Conservation (phyloP, 176 grass and related monocot genomes). For the Oryza glumipatula region DNA sequence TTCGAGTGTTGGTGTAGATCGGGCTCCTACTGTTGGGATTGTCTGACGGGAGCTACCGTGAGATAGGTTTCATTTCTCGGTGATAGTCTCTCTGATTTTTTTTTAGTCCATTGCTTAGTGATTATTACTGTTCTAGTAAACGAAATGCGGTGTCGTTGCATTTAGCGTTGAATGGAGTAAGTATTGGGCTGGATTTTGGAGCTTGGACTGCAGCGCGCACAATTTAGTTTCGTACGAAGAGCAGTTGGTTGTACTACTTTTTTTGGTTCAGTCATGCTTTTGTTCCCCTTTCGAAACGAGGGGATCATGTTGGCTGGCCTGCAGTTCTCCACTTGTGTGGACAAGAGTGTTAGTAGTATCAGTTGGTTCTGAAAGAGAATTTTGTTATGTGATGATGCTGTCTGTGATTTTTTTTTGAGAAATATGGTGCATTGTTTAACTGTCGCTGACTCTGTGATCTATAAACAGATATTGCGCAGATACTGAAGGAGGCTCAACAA, state of each 20-base stretch:
- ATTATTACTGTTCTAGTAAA: no score
- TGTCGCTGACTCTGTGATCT: conserved; percentile 3
- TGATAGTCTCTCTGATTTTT: no score
- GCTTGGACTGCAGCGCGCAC: background rate
- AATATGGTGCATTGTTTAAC: conserved; percentile 16
- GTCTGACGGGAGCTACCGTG: background rate
- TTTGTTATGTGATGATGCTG: background rate
- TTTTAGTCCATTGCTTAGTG: no score
- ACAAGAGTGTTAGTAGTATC: background rate
- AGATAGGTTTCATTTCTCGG: no score
- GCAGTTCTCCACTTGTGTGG: conserved; percentile 9
- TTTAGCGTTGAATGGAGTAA: background rate
- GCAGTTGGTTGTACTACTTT: background rate
- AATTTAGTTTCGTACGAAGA: no score
- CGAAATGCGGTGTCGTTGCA: background rate
- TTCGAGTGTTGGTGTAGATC: background rate
- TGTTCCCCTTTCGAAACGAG: background rate
- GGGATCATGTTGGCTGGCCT: background rate
- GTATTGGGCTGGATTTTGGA: background rate
- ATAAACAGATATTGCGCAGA: conserved; percentile 79
- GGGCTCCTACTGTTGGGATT: background rate
- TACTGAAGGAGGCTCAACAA: conserved; percentile 79
- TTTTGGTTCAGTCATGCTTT: background rate
- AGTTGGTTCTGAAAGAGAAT: background rate
- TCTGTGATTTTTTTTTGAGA: background rate